These are phyloP conservation scores for Camellia granthamiana DNA, from an alignment of 148 eudicot genomes.

Conservation along the genomic window DNA sequence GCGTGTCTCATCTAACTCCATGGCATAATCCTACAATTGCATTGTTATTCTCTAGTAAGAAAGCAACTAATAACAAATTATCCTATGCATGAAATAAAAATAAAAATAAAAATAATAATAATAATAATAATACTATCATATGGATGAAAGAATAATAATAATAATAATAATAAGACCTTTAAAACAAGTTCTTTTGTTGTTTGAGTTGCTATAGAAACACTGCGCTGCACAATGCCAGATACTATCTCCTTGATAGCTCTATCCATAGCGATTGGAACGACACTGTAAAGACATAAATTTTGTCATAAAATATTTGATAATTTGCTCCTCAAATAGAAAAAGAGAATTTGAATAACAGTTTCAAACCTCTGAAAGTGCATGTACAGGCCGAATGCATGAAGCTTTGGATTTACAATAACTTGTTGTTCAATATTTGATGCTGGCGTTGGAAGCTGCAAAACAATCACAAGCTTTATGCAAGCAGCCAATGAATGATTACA, in stretches of 20 bases:
- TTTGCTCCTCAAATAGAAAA: background rate
- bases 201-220: constrained; percentile 91
- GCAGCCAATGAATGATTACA: background rate
- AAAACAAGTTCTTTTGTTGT: constrained; percentile 93
- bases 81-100: background rate
- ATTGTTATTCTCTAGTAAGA: constrained; percentile 1
- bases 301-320: background rate
- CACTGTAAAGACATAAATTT: constrained; percentile 35
- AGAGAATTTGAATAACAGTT: background rate
- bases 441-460: constrained; percentile 64
- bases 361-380: constrained; percentile 83
- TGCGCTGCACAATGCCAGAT: constrained; percentile 81
- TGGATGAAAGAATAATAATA: background rate
- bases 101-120: too few relatives aligned
- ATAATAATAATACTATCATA: too few relatives aligned
- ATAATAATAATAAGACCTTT: constrained; percentile 48
- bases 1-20: constrained; percentile 90
- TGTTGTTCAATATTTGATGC: constrained; percentile 66
- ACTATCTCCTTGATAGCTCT: constrained; percentile 90
- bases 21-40: constrained; percentile 76
- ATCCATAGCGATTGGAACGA: constrained; percentile 85
- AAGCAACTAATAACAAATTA: constrained; percentile 6
- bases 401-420: constrained; percentile 76
- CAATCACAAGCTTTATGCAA: constrained; percentile 12
- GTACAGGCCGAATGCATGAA: constrained; percentile 60